Evolutionary conservation across 345 rosid species (phyloP).

Genomic region (Corchorus olitorius): DNA sequence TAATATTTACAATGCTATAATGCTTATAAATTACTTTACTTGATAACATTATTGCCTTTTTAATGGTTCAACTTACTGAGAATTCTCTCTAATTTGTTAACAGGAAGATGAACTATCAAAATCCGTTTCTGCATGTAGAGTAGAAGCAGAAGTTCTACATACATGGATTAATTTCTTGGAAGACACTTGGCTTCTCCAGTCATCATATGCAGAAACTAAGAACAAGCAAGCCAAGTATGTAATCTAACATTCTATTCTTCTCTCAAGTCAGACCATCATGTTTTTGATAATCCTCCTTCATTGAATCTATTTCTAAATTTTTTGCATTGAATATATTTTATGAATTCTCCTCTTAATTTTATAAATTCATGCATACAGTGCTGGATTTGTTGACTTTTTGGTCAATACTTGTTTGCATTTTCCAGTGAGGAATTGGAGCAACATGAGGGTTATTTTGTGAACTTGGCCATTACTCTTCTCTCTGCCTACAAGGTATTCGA

Average conservation of each 20-base stretch:
- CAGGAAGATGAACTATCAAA: conserved; percentile 93
- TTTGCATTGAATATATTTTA: background rate
- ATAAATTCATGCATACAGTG: background rate
- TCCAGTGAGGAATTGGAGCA: conserved; percentile 79
- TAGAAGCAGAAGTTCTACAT: conserved; percentile 76
- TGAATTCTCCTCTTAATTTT: background rate
- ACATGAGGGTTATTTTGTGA: conserved; percentile 76
- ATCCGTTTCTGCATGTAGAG: conserved; percentile 57
- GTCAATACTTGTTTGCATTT: conserved; percentile 30
- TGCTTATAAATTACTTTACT: conserved; percentile 35
- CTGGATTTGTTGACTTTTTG: conserved; percentile 1
- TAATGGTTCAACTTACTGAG: conserved; percentile 15
- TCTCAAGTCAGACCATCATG: background rate
- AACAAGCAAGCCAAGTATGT: conserved; percentile 78
- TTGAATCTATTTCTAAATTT: background rate
- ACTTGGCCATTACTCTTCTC: conserved; percentile 68
- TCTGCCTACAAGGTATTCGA: conserved; percentile 66
- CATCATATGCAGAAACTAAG: conserved; percentile 61
- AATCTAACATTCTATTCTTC: conserved; percentile 25
- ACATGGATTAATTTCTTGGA: conserved; percentile 95
- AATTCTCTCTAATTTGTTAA: conserved; percentile 12
- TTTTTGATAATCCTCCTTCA: background rate
- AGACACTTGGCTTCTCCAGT: conserved; percentile 87
- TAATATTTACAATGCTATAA: conserved; percentile 5
- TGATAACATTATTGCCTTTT: conserved; percentile 9